Evolutionary conservation across 2,329 filamentous ascomycete genomes (phyloP), one percentile per base, ranked within the genome.

Genomic region (Fusarium paranaense): DNA sequence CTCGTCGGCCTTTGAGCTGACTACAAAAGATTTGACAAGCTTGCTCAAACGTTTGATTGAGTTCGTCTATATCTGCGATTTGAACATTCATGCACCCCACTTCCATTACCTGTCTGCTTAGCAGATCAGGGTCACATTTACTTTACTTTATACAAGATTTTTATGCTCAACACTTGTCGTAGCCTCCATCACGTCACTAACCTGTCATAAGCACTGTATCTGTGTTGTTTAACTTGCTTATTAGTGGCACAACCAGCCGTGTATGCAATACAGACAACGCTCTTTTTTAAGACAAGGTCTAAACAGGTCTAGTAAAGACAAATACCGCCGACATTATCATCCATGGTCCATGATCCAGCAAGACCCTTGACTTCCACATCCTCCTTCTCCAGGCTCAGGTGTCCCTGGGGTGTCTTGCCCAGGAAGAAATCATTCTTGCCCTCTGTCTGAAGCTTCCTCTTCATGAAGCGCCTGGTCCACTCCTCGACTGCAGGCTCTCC

Each of bases 261-360:
- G 16, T 37, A 33, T 66, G 8, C 27, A 57, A 25, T 40, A 14
- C 35, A 22, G 18, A 14, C 45, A 6, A 67, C 33, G 32, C 50
- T 50, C 45, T 38, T 27, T 52, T 33, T 30, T n/a, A 47, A 35
- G 3, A 42, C 35, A 40, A n/a, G n/a, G 20, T 32, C 37, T 37
- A 50, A 38, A 52, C 47, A 52, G 27, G 16, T 30, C 66, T 71
- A 90, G 70, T 89, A 89, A 66, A 85, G 84, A 77, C 89, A 91
- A 35, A 91, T 88, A 0, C 90, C 90, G 6, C 90, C 95, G 61
- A 91, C 91, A 71, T 90, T 89, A 67, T 97, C 94, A 78, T 97
- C 94, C 80, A 97, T 92, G n/a, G 91, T 93, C 95, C 95, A 98
- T 0, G 91, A 92, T 3, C 94, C 94, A 7, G 95, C 95, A 62